These are phyloP conservation scores for Cladosporium cucumerinum DNA, from an alignment of 2,329 filamentous ascomycete genomes.

Conservation along the genomic window DNA sequence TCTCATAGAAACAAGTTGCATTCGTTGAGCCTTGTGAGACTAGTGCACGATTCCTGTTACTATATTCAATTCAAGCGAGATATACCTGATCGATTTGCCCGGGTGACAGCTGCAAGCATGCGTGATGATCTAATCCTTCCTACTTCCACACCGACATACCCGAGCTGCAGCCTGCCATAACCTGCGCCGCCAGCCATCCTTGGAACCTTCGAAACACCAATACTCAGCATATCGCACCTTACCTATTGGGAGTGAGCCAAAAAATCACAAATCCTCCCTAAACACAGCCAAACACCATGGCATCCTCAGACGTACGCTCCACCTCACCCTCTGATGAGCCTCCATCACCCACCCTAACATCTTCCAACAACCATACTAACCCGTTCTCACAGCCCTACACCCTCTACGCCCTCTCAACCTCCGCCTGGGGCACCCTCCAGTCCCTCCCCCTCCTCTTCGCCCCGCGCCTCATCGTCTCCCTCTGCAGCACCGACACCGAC, in stretches of 20 bases:
- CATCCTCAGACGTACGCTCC: constrained; percentile 11
- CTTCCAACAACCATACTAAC: constrained; percentile 5
- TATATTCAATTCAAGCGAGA: background rate
- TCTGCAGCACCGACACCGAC: constrained; percentile 50
- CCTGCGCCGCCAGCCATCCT: background rate
- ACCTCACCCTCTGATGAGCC: background rate
- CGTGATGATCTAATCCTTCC: background rate
- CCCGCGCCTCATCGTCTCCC: constrained; percentile 59
- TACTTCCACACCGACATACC: background rate
- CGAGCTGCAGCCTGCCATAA: background rate
- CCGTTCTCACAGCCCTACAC: constrained; percentile 38
- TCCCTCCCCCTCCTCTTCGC: constrained; percentile 55
- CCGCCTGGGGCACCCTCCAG: constrained; percentile 44
- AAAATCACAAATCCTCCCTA: background rate
- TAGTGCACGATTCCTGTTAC: background rate
- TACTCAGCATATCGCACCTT: background rate
- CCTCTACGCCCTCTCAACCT: constrained; percentile 43
- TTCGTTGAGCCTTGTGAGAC: background rate
- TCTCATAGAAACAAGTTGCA: background rate
- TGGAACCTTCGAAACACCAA: background rate
- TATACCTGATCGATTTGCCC: background rate
- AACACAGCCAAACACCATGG: background rate
- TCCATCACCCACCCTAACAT: background rate
- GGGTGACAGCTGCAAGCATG: background rate
- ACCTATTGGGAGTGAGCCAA: background rate